A percentile compares a stretch with the other conserved stretches of the same genome.
Conservation (phyloP, 208 protist species). For the Acanthamoeba royreba region DNA sequence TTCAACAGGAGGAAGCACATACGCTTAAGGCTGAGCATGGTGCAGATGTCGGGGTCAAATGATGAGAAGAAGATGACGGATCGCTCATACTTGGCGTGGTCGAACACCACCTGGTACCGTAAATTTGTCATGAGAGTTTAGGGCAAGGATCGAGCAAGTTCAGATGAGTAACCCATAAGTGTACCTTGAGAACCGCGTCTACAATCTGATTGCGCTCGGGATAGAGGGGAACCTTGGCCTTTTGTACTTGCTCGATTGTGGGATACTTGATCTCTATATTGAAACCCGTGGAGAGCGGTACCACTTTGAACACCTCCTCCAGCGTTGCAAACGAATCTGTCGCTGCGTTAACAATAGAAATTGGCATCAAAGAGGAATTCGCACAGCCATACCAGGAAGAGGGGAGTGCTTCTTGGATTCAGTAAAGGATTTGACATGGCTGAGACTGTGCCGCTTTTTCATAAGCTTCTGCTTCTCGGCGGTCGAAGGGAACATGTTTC, state of each 20-base stretch:
- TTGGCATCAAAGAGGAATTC: no score
- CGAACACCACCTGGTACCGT: neutral
- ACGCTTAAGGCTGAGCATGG: neutral
- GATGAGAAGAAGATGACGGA: neutral
- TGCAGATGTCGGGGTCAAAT: neutral
- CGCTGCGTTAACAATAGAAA: neutral
- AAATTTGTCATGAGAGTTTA: neutral
- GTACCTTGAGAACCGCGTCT: neutral
- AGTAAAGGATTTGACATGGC: neutral
- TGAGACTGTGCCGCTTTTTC: neutral
- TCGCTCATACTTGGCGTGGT: neutral
- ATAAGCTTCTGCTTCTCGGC: neutral
- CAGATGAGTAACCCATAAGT: neutral
- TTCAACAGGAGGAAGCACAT: neutral
- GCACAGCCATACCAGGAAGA: neutral
- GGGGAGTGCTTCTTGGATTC: neutral
- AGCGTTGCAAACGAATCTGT: neutral
- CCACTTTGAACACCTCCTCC: neutral
- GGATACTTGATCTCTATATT: constrained; percentile 32
- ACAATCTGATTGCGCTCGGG: neutral
- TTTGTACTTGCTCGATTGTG: neutral
- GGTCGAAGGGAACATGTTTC: neutral
- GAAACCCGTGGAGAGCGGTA: neutral
- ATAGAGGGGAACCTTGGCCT: neutral
- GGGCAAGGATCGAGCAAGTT: neutral